Conservation (phyloP, 345 rosid genomes). For the Arabidopsis suecica region DNA sequence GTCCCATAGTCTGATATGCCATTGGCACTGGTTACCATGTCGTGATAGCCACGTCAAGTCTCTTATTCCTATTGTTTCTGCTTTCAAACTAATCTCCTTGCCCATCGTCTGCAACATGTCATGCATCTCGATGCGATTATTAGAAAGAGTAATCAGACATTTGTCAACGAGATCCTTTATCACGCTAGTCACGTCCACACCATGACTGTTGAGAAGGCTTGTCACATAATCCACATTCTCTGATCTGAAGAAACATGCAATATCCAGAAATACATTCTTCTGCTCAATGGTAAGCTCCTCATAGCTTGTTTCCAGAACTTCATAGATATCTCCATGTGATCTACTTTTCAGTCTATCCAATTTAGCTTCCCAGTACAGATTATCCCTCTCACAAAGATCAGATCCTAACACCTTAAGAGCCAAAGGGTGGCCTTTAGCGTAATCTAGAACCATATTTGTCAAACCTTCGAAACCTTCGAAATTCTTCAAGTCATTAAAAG, state of each 20-base stretch:
- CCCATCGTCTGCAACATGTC: constrained; percentile 56
- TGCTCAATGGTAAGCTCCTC: constrained; percentile 47
- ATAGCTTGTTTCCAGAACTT: constrained; percentile 48
- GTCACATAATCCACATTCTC: constrained; percentile 15
- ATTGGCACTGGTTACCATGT: constrained; percentile 24
- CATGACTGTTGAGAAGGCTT: constrained; percentile 33
- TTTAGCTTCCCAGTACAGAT: constrained; percentile 40
- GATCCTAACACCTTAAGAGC: constrained; percentile 53
- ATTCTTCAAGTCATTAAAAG: constrained; percentile 30
- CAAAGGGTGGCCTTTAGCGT: constrained; percentile 52
- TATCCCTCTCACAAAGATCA: constrained; percentile 29
- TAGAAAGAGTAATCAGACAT: constrained; percentile 42
- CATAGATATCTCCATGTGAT: constrained; percentile 38
- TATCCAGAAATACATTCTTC: constrained; percentile 53
- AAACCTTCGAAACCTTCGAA: too few relatives aligned
- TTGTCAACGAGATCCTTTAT: constrained; percentile 46
- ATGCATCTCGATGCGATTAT: constrained; percentile 45
- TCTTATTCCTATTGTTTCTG: constrained; percentile 24
- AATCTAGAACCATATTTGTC: constrained; percentile 37
- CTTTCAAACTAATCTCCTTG: constrained; percentile 40
- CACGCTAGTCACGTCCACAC: constrained; percentile 36
- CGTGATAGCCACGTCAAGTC: constrained; percentile 20
- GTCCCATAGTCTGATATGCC: constrained; percentile 41
- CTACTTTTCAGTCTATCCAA: constrained; percentile 35
- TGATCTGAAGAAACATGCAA: constrained; percentile 54